Evolutionary conservation across 352 stramenopile genomes (phyloP).

Genomic region (Phytophthora gonapodyides): DNA sequence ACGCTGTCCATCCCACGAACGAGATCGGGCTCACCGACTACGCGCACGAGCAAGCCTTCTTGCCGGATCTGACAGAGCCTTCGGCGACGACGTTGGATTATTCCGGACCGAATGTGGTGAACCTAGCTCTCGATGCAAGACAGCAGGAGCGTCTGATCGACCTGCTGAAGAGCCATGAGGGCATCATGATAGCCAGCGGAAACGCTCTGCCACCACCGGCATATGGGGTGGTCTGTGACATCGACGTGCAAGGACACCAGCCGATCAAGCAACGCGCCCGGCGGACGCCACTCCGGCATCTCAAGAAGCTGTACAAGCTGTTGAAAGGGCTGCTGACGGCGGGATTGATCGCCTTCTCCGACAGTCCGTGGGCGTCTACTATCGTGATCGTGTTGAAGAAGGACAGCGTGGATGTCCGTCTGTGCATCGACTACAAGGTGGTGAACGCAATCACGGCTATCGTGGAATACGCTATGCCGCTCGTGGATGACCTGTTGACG

Average conservation of each 20-base stretch:
- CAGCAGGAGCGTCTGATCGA: no score
- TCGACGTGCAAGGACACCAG: not conserved
- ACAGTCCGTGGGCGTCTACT: not conserved
- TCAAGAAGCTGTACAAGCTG: not conserved
- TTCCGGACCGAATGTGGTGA: no score
- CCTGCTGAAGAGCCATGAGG: no score
- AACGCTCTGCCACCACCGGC: no score
- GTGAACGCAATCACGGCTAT: not conserved
- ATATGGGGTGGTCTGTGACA: not conserved
- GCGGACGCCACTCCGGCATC: not conserved
- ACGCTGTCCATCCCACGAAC: no score
- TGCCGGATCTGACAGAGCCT: no score
- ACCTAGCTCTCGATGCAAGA: no score
- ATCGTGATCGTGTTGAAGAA: conserved; percentile 3
- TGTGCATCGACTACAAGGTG: no score
- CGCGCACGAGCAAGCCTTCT: no score
- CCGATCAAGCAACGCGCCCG: not conserved
- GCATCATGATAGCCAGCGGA: no score
- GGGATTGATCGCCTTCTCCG: not conserved
- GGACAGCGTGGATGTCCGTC: not conserved
- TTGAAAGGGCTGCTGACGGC: not conserved
- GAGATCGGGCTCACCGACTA: no score
- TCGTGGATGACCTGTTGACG: not conserved
- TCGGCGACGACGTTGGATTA: no score
- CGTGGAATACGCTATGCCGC: not conserved